Evolutionary conservation across 2,329 filamentous ascomycete genomes (phyloP).

Genomic region (Pseudocercospora fuligena): DNA sequence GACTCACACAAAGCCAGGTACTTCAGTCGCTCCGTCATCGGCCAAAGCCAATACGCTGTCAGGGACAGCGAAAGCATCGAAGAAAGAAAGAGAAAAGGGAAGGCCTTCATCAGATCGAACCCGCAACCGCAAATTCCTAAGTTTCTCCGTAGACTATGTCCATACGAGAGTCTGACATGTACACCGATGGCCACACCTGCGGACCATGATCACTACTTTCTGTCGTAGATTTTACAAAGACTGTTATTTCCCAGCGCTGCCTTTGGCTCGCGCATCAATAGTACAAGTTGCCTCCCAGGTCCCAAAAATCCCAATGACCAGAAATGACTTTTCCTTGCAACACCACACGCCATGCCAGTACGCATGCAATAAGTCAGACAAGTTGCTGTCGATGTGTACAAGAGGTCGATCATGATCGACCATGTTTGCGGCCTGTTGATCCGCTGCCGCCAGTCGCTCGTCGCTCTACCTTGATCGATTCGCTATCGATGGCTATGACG

Average conservation of each 20-base stretch:
- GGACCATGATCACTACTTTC: constrained; percentile 1
- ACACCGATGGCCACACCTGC: background rate
- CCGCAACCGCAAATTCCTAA: background rate
- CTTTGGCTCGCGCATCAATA: background rate
- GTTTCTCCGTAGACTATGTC: background rate
- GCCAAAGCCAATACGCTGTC: background rate
- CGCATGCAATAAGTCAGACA: constrained; percentile 10
- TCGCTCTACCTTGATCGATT: constrained; percentile 39
- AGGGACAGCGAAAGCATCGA: background rate
- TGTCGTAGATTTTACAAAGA: constrained; percentile 7
- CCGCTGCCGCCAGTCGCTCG: constrained; percentile 16
- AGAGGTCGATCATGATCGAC: constrained; percentile 15
- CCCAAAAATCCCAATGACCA: background rate
- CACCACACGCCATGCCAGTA: constrained; percentile 24
- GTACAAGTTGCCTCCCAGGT: background rate
- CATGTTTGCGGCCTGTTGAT: constrained; percentile 25
- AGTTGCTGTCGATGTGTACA: constrained; percentile 16
- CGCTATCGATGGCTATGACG: constrained; percentile 38
- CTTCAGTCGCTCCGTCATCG: background rate
- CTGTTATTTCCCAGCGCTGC: background rate
- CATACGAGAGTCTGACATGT: constrained; percentile 6
- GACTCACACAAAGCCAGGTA: background rate
- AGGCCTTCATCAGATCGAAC: background rate
- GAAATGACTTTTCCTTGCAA: constrained; percentile 9
- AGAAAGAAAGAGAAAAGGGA: background rate